A percentile compares a stretch with the other conserved stretches of the same genome.
Conservation (phyloP, 441 rosid species). For the Melastoma candidum region DNA sequence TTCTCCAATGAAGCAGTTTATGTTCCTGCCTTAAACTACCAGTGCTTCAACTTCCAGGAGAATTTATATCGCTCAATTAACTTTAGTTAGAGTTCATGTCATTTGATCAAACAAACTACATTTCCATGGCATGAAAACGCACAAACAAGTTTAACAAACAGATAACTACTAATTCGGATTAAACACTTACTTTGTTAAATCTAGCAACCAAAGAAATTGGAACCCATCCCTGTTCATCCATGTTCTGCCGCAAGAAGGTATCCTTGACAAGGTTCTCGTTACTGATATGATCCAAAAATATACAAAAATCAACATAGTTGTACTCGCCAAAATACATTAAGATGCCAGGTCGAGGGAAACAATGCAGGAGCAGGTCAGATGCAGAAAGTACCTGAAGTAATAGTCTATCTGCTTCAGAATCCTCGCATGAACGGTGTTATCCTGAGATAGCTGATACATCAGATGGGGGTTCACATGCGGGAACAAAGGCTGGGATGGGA, state of each 20-base stretch:
- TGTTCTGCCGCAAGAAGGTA: slow-evolving; percentile 63
- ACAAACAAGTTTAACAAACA: too few relatives aligned
- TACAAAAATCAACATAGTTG: slow-evolving; percentile 11
- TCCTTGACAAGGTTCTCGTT: slow-evolving; percentile 71
- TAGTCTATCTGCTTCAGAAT: slow-evolving; percentile 68
- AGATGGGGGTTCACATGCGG: slow-evolving; percentile 24
- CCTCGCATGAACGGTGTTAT: slow-evolving; percentile 39
- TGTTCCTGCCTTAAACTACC: too few relatives aligned
- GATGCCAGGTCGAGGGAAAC: slow-evolving; percentile 6
- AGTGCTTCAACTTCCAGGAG: too few relatives aligned
- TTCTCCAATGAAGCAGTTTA: too few relatives aligned
- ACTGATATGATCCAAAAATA: slow-evolving; percentile 40
- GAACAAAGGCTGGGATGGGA: slow-evolving; percentile 19
- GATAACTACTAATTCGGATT: too few relatives aligned
- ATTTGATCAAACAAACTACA: too few relatives aligned
- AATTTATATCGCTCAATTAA: too few relatives aligned
- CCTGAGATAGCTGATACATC: slow-evolving; percentile 36
- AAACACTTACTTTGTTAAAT: slow-evolving; percentile 60
- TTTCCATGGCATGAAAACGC: too few relatives aligned
- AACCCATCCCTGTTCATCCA: slow-evolving; percentile 95
- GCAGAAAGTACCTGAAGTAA: slow-evolving; percentile 62
- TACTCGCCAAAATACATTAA: slow-evolving; percentile 1
- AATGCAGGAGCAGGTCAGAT: background rate
- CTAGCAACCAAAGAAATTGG: slow-evolving; percentile 59
- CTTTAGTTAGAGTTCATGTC: too few relatives aligned